Conservation (phyloP, 352 stramenopile species). For the Phytopythium boreale region DNA sequence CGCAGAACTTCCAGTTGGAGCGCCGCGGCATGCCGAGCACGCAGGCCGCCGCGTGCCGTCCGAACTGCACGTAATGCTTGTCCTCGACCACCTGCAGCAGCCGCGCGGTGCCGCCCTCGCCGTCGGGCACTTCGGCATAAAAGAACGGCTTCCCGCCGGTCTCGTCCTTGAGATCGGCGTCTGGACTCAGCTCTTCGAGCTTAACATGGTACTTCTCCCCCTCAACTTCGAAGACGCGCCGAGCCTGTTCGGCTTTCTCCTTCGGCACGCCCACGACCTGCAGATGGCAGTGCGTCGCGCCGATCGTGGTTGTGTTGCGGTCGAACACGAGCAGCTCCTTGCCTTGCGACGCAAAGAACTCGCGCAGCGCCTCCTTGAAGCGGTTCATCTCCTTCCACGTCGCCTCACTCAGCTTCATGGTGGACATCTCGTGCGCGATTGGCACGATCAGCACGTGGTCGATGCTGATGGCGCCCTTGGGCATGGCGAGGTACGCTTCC, state of each 20-base stretch:
- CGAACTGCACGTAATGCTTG: conserved; percentile 86
- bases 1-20: conserved; percentile 83
- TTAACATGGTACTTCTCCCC: conserved; percentile 73
- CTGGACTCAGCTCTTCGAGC: conserved; percentile 41
- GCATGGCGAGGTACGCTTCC: conserved; percentile 77
- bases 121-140: conserved; percentile 62
- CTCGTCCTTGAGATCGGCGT: conserved; percentile 33
- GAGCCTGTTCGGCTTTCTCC: conserved; percentile 28
- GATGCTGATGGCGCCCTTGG: conserved; percentile 72
- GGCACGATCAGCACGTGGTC: conserved; percentile 80
- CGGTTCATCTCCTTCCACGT: conserved; percentile 55
- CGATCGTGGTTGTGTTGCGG: conserved; percentile 71
- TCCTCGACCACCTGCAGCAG: conserved; percentile 65
- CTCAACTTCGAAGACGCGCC: conserved; percentile 56
- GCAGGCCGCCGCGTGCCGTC: conserved; percentile 55
- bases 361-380: conserved; percentile 58
- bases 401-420: conserved; percentile 36
- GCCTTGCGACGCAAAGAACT: conserved; percentile 59
- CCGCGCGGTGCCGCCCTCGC: conserved; percentile 24
- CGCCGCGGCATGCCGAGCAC: conserved; percentile 62
- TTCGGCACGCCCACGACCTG: conserved; percentile 67
- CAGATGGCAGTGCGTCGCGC: conserved; percentile 72
- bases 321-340: conserved; percentile 79
- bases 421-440: conserved; percentile 70
- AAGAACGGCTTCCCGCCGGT: conserved; percentile 56